phyloP scores from a whole-genome alignment of 345 rosid species.

The Ceriops tagal region DNA sequence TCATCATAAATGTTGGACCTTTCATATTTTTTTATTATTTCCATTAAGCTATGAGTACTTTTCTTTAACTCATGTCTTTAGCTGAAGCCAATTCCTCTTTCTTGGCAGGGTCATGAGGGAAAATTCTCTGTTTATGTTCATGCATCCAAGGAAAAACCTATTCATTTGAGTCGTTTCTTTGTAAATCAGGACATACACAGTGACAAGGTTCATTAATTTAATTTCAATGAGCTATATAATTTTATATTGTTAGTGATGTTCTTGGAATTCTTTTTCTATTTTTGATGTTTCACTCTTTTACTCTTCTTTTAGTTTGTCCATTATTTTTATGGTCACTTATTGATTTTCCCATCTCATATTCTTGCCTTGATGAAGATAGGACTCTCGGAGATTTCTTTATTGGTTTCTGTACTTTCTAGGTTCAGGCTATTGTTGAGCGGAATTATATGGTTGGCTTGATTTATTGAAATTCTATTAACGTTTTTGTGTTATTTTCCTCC shows the following conservation, averaged over 20 bases:
- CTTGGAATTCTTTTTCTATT: neutral
- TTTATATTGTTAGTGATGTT: neutral
- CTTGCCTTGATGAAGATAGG: no score
- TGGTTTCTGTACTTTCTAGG: no score
- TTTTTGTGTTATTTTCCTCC: no score
- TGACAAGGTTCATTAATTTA: slow-evolving; percentile 43
- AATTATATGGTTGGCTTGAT: no score
- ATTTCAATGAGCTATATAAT: neutral
- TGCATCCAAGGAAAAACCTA: slow-evolving; percentile 67
- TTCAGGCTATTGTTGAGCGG: no score
- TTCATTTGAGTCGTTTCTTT: slow-evolving; percentile 73
- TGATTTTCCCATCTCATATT: no score
- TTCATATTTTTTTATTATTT: neutral
- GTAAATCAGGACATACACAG: slow-evolving; percentile 69
- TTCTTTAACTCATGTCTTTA: slow-evolving; percentile 1
- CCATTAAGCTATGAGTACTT: slow-evolving; percentile 3
- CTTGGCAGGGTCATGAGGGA: slow-evolving; percentile 72
- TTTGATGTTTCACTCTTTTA: neutral
- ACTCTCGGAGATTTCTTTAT: no score
- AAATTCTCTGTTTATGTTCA: slow-evolving; percentile 75
- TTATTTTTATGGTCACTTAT: no score
- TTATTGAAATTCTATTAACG: no score
- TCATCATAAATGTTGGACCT: neutral
- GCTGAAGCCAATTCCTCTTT: slow-evolving; percentile 12
- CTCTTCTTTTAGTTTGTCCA: no score